Conservation (phyloP, 768 basidiomycete genomes). For the Lactarius sp. region DNA sequence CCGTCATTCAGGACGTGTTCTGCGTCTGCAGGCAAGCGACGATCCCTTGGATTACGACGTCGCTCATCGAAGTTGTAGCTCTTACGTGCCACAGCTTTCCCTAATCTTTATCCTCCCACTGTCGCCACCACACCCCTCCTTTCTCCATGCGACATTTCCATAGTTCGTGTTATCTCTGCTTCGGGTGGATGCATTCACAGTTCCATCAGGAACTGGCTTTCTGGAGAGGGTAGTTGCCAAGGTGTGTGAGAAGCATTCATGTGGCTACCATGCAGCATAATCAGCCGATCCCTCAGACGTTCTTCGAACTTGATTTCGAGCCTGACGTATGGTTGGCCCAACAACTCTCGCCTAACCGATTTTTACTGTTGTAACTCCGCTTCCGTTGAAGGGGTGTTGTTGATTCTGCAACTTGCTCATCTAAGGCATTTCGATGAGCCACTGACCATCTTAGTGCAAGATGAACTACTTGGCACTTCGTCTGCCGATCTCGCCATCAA, state of each 20-base stretch:
- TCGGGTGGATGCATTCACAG: constrained; percentile 45
- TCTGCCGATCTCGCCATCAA: not conserved
- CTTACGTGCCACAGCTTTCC: constrained; percentile 49
- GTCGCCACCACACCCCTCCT: constrained; percentile 50
- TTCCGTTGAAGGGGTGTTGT: constrained; percentile 53
- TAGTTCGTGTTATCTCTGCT: constrained; percentile 55
- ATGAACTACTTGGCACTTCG: constrained; percentile 26
- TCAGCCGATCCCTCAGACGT: constrained; percentile 39
- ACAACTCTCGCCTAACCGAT: constrained; percentile 47
- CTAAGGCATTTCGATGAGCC: constrained; percentile 70
- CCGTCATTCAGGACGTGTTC: constrained; percentile 62
- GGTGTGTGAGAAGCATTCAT: constrained; percentile 34
- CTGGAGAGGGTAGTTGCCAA: constrained; percentile 52
- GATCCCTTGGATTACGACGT: not conserved
- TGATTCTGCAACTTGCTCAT: constrained; percentile 60
- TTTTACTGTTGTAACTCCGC: constrained; percentile 51
- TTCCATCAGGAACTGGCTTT: constrained; percentile 45
- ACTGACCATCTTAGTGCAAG: constrained; percentile 40
- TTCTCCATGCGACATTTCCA: constrained; percentile 55
- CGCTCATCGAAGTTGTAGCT: constrained; percentile 36
- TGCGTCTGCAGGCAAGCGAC: constrained; percentile 59
- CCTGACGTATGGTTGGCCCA: constrained; percentile 62
- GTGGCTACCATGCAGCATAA: not conserved
- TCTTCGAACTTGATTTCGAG: constrained; percentile 59
- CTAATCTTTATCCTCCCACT: constrained; percentile 61